Evolutionary conservation across 495 filamentous ascomycete species (phyloP).

Genomic region (Penicillium cinerascens): DNA sequence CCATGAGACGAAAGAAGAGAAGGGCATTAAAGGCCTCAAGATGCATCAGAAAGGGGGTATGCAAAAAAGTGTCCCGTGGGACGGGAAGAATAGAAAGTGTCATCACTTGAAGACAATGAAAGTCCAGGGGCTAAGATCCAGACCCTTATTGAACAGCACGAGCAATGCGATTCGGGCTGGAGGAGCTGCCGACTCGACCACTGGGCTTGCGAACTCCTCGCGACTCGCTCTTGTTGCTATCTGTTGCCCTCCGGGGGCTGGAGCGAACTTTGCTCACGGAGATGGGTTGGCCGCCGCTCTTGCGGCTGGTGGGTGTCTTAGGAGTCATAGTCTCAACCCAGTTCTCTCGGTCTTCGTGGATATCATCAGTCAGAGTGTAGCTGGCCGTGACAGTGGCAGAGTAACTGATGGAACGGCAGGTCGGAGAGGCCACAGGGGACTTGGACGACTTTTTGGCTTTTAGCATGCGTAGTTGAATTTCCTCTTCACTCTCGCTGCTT

Average conservation of each 20-base stretch:
- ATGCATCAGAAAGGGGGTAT: constrained; percentile 28
- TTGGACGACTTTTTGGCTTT: constrained; percentile 52
- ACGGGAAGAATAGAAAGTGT: constrained; percentile 22
- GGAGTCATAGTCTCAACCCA: constrained; percentile 46
- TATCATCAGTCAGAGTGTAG: constrained; percentile 41
- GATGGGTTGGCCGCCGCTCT: constrained; percentile 63
- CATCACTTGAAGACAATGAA: constrained; percentile 1
- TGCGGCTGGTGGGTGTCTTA: constrained; percentile 62
- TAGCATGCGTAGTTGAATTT: constrained; percentile 68
- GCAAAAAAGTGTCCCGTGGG: constrained; percentile 16
- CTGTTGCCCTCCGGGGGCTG: constrained; percentile 58
- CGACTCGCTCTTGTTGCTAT: constrained; percentile 47
- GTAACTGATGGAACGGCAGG: constrained; percentile 48
- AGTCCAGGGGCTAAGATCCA: not conserved
- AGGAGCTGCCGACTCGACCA: constrained; percentile 80
- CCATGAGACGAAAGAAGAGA: constrained; percentile 3
- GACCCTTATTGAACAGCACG: constrained; percentile 17
- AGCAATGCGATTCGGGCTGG: constrained; percentile 17
- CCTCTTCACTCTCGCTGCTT: constrained; percentile 71
- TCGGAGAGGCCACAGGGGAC: constrained; percentile 45
- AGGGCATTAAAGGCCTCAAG: constrained; percentile 24
- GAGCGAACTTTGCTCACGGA: constrained; percentile 70
- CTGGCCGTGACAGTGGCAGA: constrained; percentile 45
- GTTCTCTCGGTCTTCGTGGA: constrained; percentile 45
- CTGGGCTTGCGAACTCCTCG: constrained; percentile 85